These are phyloP conservation scores for Emmonsiellopsis sp. DNA, from an alignment of 2,329 filamentous ascomycete genomes.

Conservation along the genomic window DNA sequence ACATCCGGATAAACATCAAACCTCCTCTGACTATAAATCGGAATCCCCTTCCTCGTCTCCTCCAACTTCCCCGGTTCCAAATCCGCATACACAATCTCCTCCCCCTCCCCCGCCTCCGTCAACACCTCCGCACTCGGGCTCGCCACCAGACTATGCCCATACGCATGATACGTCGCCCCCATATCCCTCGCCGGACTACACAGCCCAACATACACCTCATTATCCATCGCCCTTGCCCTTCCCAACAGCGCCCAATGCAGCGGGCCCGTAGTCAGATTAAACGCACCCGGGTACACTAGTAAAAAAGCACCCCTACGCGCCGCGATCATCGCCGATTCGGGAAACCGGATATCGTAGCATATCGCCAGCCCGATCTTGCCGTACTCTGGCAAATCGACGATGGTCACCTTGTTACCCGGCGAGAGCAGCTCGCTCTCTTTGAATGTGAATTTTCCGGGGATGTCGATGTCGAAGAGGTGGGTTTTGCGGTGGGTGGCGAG, in stretches of 20 bases:
- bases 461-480: conserved; percentile 96
- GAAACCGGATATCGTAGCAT: conserved; percentile 97
- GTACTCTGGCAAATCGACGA: conserved; percentile 81
- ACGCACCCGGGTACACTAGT: conserved; percentile 89
- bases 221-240: conserved; percentile 78
- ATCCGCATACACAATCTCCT: conserved; percentile 67
- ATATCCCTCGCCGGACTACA: conserved; percentile 84
- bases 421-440: conserved; percentile 81
- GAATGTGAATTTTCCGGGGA: conserved; percentile 89
- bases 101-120: conserved; percentile 65
- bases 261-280: conserved; percentile 87
- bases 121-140: conserved; percentile 83
- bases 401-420: conserved; percentile 73
- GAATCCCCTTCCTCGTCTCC: conserved; percentile 72
- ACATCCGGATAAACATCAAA: conserved; percentile 97
- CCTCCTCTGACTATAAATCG: conserved; percentile 71
- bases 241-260: conserved; percentile 85
- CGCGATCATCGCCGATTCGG: conserved; percentile 82
- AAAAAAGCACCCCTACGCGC: conserved; percentile 79
- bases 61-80: conserved; percentile 60
- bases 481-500: conserved; percentile 88
- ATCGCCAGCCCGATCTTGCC: conserved; percentile 83
- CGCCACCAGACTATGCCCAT: conserved; percentile 80
- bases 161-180: conserved; percentile 73
- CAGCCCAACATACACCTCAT: conserved; percentile 86